These are phyloP conservation scores for Cladosporium sp. DNA, from an alignment of 2,329 filamentous ascomycete genomes.

Conservation along the genomic window DNA sequence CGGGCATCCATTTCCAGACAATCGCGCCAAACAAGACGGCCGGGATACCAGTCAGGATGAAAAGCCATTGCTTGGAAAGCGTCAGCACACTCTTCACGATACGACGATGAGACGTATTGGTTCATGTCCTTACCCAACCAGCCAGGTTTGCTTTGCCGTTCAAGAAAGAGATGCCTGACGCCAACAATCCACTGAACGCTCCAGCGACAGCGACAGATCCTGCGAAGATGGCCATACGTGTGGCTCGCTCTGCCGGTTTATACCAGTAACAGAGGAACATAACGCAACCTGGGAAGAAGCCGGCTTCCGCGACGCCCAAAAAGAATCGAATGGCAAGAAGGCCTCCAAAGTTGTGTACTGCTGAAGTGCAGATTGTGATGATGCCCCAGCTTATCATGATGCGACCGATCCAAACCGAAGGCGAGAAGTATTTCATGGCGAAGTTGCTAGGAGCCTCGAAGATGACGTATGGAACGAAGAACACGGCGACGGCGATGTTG, in stretches of 20 bases:
- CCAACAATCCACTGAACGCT: slow-evolving; percentile 50
- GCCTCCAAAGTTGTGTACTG: slow-evolving; percentile 20
- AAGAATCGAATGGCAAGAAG: slow-evolving; percentile 13
- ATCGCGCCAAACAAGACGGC: slow-evolving; percentile 40
- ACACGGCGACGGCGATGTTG: slow-evolving; percentile 53
- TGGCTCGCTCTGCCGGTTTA: slow-evolving; percentile 41
- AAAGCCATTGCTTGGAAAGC: slow-evolving; percentile 28
- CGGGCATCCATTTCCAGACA: slow-evolving; percentile 48
- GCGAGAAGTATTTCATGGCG: slow-evolving; percentile 19
- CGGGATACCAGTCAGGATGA: slow-evolving; percentile 19
- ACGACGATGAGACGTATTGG: slow-evolving; percentile 27
- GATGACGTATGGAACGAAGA: slow-evolving; percentile 57
- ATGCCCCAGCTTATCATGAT: slow-evolving; percentile 23
- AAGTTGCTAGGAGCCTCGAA: slow-evolving; percentile 56
- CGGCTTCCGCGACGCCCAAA: slow-evolving; percentile 38
- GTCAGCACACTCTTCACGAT: slow-evolving; percentile 28
- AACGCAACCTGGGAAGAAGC: slow-evolving; percentile 50
- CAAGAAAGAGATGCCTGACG: slow-evolving; percentile 37
- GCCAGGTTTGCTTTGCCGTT: slow-evolving; percentile 25
- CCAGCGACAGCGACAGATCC: slow-evolving; percentile 41
- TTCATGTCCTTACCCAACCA: slow-evolving; percentile 25
- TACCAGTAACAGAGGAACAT: slow-evolving; percentile 49
- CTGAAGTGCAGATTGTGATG: slow-evolving; percentile 20
- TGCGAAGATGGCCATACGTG: slow-evolving; percentile 22
- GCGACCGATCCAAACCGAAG: slow-evolving; percentile 22